Evolutionary conservation across 306 rosid species (phyloP).

Genomic region (Sechiopsis laciniata): DNA sequence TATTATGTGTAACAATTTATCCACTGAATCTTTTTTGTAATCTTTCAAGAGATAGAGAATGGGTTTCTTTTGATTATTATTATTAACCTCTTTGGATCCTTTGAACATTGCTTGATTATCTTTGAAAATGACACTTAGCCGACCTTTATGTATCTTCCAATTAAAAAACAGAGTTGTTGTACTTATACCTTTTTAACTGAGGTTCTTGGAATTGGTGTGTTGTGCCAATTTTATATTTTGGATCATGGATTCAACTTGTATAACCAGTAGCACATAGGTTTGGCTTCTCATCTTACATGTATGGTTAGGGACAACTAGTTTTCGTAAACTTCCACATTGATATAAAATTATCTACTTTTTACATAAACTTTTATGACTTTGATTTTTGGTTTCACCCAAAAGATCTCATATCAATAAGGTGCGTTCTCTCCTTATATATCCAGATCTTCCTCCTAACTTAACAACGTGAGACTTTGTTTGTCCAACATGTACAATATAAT

Average conservation of each 20-base stretch:
- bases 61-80: slow-evolving; percentile 3
- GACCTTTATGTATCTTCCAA: background rate
- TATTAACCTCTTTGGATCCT: background rate
- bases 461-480: too few species aligned
- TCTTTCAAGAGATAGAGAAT: background rate
- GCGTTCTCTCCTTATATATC: too few species aligned
- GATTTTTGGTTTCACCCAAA: too few species aligned
- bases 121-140: background rate
- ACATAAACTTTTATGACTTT: too few species aligned
- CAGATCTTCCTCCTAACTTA: too few species aligned
- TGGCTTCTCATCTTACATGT: background rate
- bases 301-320: too few species aligned
- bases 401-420: too few species aligned
- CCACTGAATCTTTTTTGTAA: slow-evolving; percentile 10
- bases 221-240: background rate
- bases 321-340: too few species aligned
- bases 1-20: background rate
- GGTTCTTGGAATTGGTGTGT: background rate
- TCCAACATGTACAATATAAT: too few species aligned
- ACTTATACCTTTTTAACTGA: background rate
- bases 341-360: too few species aligned
- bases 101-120: background rate
- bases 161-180: background rate
- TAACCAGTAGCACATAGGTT: background rate
- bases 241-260: background rate